Evolutionary conservation across 2,329 filamentous ascomycete species (phyloP).

Genomic region (Cladosporium austrohemisphaericum): DNA sequence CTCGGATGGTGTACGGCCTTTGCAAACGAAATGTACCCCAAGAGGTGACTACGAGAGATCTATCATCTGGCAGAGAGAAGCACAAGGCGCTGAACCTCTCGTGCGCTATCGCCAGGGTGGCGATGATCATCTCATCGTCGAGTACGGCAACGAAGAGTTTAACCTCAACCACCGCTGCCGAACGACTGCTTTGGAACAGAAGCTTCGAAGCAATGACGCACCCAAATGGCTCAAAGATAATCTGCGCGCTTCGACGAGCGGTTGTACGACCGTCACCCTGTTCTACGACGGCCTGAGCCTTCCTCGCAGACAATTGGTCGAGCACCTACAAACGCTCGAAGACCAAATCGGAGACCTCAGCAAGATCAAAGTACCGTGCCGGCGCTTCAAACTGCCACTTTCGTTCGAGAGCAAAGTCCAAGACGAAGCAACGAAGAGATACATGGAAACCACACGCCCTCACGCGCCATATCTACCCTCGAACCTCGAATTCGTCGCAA

Average conservation of each 20-base stretch:
- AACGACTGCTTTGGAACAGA: conserved; percentile 51
- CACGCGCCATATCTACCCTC: conserved; percentile 61
- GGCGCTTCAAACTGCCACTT: conserved; percentile 42
- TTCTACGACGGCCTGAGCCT: conserved; percentile 41
- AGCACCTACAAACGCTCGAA: conserved; percentile 39
- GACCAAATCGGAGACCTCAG: conserved; percentile 41
- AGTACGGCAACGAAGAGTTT: conserved; percentile 55
- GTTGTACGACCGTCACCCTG: conserved; percentile 43
- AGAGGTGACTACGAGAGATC: conserved; percentile 28
- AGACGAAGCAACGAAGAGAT: conserved; percentile 54
- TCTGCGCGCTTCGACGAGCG: conserved; percentile 51
- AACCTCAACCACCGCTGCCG: conserved; percentile 56
- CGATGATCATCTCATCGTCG: conserved; percentile 53
- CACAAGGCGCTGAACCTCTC: conserved; percentile 27
- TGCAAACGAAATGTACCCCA: conserved; percentile 25
- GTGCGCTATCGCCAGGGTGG: conserved; percentile 37
- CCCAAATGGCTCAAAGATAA: conserved; percentile 37
- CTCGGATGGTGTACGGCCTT: conserved; percentile 33
- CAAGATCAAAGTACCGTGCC: conserved; percentile 40
- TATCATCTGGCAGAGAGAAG: conserved; percentile 29
- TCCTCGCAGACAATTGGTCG: conserved; percentile 34
- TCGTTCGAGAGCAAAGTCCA: conserved; percentile 43
- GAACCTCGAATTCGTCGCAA: conserved; percentile 56
- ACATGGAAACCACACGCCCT: conserved; percentile 58
- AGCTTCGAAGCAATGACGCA: conserved; percentile 40